These are phyloP conservation scores for Chenopodium berlandieri DNA, from an alignment of 148 eudicot species.

Conservation along the genomic window DNA sequence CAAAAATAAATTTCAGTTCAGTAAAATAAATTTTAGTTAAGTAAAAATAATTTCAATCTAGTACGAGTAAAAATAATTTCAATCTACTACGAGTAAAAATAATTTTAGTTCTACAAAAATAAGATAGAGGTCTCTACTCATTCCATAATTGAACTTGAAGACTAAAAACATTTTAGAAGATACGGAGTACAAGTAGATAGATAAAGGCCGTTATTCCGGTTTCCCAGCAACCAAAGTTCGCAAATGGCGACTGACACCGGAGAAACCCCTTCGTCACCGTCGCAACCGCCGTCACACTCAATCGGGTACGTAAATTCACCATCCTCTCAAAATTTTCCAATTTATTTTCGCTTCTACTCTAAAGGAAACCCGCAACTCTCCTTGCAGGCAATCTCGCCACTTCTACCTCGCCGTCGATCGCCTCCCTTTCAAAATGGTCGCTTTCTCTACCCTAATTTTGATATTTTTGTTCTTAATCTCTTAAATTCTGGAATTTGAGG, in stretches of 20 bases:
- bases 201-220: background rate
- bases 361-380: background rate
- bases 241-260: slow-evolving; percentile 39
- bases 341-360: background rate
- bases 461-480: background rate
- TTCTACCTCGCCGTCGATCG: slow-evolving; percentile 96
- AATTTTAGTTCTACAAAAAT: no score
- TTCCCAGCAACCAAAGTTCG: background rate
- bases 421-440: slow-evolving; percentile 67
- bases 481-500: no score
- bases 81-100: no score
- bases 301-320: slow-evolving; percentile 22
- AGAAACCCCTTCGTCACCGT: slow-evolving; percentile 47
- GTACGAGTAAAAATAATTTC: no score
- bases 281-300: slow-evolving; percentile 39
- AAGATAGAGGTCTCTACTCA: no score
- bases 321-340: background rate
- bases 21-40: no score
- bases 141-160: no score
- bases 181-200: no score
- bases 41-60: no score
- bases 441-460: slow-evolving; percentile 22
- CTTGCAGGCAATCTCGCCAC: slow-evolving; percentile 67
- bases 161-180: no score
- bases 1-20: no score